Evolutionary conservation across 2,329 filamentous ascomycete species (phyloP).

Genomic region (Colletotrichum sp.): DNA sequence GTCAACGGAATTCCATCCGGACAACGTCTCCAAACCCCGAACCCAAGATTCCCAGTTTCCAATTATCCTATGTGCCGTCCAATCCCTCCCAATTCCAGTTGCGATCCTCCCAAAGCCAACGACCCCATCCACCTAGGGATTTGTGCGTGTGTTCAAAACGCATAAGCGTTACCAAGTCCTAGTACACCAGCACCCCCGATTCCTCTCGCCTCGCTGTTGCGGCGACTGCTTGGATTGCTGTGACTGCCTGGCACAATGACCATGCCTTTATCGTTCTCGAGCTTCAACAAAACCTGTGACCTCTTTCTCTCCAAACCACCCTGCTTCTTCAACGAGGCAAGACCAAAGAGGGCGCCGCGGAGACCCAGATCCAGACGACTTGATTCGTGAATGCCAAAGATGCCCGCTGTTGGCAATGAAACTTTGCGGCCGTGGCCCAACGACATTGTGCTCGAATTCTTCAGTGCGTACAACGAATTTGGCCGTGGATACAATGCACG

Average conservation of each 20-base stretch:
- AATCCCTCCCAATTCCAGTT: not conserved
- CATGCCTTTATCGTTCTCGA: conserved; percentile 9
- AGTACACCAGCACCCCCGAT: conserved; percentile 7
- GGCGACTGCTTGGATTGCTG: not conserved
- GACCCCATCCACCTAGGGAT: not conserved
- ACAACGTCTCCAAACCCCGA: not conserved
- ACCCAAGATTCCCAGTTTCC: not conserved
- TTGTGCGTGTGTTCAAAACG: not conserved
- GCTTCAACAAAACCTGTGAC: conserved; percentile 4
- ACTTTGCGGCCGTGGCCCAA: conserved; percentile 21
- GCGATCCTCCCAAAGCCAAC: not conserved
- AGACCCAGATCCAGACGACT: conserved; percentile 9
- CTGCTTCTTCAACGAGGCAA: not conserved
- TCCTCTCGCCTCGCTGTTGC: conserved; percentile 3
- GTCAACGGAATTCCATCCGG: not conserved
- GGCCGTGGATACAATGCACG: conserved; percentile 9
- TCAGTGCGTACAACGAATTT: conserved; percentile 1
- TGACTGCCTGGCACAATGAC: conserved; percentile 2
- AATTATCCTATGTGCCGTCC: not conserved
- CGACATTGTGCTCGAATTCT: not conserved
- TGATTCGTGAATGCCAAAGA: conserved; percentile 24
- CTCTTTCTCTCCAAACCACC: not conserved
- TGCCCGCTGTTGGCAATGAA: conserved; percentile 24
- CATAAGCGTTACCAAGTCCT: conserved; percentile 7
- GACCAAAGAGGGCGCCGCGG: conserved; percentile 13